These are phyloP conservation scores for Aureobasidium sp. DNA, from an alignment of 2,329 filamentous ascomycete species.

Conservation along the genomic window DNA sequence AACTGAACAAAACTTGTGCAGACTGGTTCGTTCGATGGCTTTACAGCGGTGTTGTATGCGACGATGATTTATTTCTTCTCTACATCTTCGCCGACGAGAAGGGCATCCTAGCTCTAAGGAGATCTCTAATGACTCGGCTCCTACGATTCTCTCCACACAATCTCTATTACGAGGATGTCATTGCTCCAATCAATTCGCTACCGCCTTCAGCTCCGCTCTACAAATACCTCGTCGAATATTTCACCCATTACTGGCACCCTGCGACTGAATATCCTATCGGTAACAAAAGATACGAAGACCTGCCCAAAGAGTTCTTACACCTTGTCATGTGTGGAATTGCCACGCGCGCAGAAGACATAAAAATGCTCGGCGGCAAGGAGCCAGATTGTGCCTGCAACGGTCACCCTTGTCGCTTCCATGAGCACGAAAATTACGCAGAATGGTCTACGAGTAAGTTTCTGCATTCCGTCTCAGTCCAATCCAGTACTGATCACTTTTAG, in stretches of 20 bases:
- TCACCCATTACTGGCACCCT: not conserved
- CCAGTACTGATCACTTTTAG: not conserved
- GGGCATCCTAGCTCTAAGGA: too few species aligned
- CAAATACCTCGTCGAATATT: not conserved
- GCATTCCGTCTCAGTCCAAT: not conserved
- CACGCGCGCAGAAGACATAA: too few species aligned
- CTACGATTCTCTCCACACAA: too few species aligned
- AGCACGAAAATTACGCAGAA: not conserved
- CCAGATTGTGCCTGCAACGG: not conserved
- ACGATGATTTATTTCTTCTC: too few species aligned
- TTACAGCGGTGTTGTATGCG: too few species aligned
- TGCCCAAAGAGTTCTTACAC: not conserved
- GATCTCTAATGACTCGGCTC: not conserved
- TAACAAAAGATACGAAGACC: not conserved
- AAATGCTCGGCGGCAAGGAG: not conserved
- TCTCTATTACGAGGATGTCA: not conserved
- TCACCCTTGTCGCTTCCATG: not conserved
- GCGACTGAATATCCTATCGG: too few species aligned
- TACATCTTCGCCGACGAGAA: too few species aligned
- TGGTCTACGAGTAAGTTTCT: not conserved
- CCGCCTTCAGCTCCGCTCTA: not conserved
- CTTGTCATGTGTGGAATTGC: not conserved
- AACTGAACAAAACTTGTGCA: too few species aligned
- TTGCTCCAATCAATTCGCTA: not conserved
- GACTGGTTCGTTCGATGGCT: too few species aligned